Percentiles rank a stretch among this genome's conserved stretches.
Conservation (phyloP, 331 rosid species). For the Quercus lobata region DNA sequence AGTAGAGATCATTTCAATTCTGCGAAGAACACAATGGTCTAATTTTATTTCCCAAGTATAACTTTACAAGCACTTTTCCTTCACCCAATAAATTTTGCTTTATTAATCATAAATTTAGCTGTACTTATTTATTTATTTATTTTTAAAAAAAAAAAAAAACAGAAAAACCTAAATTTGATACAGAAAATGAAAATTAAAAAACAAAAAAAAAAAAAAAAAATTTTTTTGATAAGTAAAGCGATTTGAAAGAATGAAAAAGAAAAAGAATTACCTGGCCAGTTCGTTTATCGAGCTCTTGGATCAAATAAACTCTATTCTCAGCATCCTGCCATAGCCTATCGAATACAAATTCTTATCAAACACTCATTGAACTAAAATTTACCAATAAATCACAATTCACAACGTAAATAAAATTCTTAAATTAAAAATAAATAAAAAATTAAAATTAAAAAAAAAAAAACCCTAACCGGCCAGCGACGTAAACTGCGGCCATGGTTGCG, state of each 20-base stretch:
- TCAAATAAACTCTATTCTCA: constrained; percentile 42
- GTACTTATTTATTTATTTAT: too few species aligned
- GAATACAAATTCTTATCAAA: constrained; percentile 10
- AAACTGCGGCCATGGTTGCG: constrained; percentile 62
- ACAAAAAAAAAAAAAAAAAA: background rate
- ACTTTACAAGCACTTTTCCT: background rate
- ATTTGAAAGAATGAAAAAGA: background rate
- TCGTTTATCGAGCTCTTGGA: constrained; percentile 41
- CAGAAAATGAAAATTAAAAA: too few species aligned
- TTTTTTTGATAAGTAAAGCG: too few species aligned
- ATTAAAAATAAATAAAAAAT: too few species aligned
- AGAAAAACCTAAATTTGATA: background rate
- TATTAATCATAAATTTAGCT: background rate
- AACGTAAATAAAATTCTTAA: too few species aligned
- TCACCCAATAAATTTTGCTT: background rate
- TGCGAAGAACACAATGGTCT: too few species aligned
- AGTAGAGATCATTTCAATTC: too few species aligned
- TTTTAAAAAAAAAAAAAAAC: too few species aligned
- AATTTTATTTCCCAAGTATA: too few species aligned
- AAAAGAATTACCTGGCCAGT: constrained; percentile 34
- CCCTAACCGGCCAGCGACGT: constrained; percentile 61
- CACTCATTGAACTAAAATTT: background rate
- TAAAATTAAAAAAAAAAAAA: background rate
- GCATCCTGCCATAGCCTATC: constrained; percentile 69
- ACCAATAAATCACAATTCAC: background rate